phyloP scores from a whole-genome alignment of 1,284 basidiomycete genomes.

The Rhodotorula sp. region DNA sequence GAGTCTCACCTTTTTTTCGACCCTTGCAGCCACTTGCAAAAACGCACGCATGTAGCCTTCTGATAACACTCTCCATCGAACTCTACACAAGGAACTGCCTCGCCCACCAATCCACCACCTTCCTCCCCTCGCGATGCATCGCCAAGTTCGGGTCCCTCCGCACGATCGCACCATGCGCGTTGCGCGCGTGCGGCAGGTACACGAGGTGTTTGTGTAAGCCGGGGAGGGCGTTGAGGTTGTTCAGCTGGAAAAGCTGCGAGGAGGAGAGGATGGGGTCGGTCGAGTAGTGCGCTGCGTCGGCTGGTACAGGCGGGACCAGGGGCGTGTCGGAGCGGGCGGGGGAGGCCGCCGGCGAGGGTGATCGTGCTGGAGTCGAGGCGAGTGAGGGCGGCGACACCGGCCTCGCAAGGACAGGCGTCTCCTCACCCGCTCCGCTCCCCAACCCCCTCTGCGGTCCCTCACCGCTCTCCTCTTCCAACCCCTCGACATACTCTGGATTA shows the following conservation, averaged over 20 bases:
- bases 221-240: slow-evolving; percentile 35
- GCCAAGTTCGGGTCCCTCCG: slow-evolving; percentile 25
- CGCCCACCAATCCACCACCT: slow-evolving; percentile 39
- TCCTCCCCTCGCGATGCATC: slow-evolving; percentile 27
- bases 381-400: background rate
- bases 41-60: too few species aligned
- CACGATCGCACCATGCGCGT: slow-evolving; percentile 40
- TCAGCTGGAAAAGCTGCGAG: slow-evolving; percentile 34
- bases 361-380: background rate
- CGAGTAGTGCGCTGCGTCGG: background rate
- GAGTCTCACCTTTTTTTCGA: background rate
- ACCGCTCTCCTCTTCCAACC: background rate
- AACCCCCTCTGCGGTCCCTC: background rate
- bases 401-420: background rate
- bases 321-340: background rate
- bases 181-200: slow-evolving; percentile 34
- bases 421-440: background rate
- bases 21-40: too few species aligned
- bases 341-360: background rate
- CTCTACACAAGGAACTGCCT: slow-evolving; percentile 5
- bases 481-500: slow-evolving; percentile 32
- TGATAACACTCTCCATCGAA: background rate
- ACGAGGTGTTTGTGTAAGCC: slow-evolving; percentile 37
- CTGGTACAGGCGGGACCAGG: background rate
- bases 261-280: slow-evolving; percentile 37